Conservation (phyloP, 108 stramenopile genomes). For the Parietichytrium sp. region DNA sequence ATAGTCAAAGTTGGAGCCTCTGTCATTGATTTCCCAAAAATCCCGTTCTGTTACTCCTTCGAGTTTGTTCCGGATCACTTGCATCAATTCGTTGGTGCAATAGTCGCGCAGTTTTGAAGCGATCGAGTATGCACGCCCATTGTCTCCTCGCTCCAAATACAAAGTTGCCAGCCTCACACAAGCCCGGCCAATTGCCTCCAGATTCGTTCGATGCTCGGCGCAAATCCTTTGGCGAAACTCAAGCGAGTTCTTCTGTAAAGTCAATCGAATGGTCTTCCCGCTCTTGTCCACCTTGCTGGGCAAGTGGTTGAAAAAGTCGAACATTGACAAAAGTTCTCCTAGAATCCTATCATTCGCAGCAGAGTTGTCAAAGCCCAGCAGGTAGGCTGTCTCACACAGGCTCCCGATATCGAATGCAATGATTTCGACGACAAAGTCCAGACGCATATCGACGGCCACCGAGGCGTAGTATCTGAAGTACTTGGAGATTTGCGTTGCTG, state of each 20-base stretch:
- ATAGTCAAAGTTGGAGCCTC: conserved; percentile 36
- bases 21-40: conserved; percentile 22
- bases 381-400: conserved; percentile 3
- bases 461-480: conserved; percentile 13
- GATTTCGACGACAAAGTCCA: not conserved
- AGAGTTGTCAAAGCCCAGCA: conserved; percentile 7
- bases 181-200: conserved; percentile 17
- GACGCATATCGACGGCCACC: not conserved
- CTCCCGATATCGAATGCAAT: conserved; percentile 24
- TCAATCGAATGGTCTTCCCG: too few species aligned
- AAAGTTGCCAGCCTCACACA: not conserved
- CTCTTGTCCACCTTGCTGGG: too few species aligned
- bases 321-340: not conserved
- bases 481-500: too few species aligned
- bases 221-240: not conserved
- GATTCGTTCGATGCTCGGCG: not conserved
- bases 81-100: not conserved
- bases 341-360: not conserved
- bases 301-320: too few species aligned
- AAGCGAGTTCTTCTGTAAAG: not conserved
- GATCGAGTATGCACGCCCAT: not conserved
- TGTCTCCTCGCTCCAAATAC: not conserved
- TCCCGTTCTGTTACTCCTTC: conserved; percentile 16
- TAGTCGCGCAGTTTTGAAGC: not conserved
- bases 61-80: not conserved